Conservation (phyloP, 106 monocot species). For the Phalaenopsis equestris region DNA sequence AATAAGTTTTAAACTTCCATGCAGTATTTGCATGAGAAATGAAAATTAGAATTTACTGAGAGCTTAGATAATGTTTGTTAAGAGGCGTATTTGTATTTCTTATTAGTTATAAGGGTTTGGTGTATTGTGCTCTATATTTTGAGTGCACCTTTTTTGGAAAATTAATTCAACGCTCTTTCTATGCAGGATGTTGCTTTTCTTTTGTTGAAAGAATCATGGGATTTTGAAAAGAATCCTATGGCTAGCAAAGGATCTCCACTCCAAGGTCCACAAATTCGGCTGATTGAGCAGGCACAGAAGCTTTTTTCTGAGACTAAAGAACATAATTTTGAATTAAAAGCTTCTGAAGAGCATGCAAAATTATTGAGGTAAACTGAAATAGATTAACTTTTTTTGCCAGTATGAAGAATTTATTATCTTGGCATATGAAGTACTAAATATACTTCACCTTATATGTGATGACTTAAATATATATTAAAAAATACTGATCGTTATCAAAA, state of each 20-base stretch:
- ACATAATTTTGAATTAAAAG: slow-evolving; percentile 83
- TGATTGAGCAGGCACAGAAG: slow-evolving; percentile 84
- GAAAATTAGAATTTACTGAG: not conserved
- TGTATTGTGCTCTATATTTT: slow-evolving; percentile 1
- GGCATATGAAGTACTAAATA: not conserved
- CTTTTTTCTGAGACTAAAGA: slow-evolving; percentile 90
- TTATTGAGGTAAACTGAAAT: slow-evolving; percentile 63
- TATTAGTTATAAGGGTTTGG: not conserved
- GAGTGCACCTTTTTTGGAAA: not conserved
- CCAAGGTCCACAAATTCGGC: slow-evolving; percentile 79
- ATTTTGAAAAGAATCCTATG: slow-evolving; percentile 77
- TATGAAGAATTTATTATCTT: not conserved
- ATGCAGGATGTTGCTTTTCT: slow-evolving; percentile 83
- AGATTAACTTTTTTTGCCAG: not conserved
- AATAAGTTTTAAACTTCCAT: not conserved
- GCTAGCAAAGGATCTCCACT: slow-evolving; percentile 89
- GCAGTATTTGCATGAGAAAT: not conserved
- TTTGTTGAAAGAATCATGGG: slow-evolving; percentile 85
- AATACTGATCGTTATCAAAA: not conserved
- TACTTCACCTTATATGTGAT: not conserved
- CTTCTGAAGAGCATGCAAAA: slow-evolving; percentile 92
- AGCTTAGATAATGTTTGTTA: not conserved
- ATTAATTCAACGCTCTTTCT: not conserved
- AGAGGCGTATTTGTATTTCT: not conserved
- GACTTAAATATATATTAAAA: not conserved